A percentile compares a stretch with the other conserved stretches of the same genome.
phyloP scores from a whole-genome alignment of 1,284 basidiomycete genomes.

The Tilletia walkeri region DNA sequence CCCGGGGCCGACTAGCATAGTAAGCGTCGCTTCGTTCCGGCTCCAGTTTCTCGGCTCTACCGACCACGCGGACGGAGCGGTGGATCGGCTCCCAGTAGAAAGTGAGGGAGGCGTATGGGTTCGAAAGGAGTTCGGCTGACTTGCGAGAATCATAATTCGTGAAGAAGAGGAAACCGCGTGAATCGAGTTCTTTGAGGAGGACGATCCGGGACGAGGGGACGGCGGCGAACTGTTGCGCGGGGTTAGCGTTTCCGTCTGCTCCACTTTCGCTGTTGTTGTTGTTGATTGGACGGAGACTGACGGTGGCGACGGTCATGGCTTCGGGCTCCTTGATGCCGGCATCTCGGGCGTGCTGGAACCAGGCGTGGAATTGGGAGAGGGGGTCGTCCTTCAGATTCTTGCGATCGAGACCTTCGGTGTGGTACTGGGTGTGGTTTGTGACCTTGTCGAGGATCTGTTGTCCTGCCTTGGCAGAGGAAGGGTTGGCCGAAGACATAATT shows the following conservation, averaged over 20 bases:
- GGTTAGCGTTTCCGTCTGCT: constrained; percentile 8
- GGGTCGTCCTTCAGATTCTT: constrained; percentile 35
- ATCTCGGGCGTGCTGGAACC: constrained; percentile 44
- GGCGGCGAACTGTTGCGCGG: constrained; percentile 17
- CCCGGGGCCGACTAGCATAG: constrained; percentile 77
- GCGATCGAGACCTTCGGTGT: constrained; percentile 39
- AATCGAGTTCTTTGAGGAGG: constrained; percentile 76
- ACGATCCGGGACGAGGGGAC: constrained; percentile 81
- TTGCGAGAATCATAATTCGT: constrained; percentile 95
- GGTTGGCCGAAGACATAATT: neutral
- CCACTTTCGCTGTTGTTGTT: neutral
- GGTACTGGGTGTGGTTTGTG: constrained; percentile 50
- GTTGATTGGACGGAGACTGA: constrained; percentile 20
- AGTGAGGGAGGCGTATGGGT: constrained; percentile 69
- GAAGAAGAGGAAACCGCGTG: constrained; percentile 79
- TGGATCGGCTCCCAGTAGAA: constrained; percentile 90
- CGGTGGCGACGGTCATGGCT: constrained; percentile 51
- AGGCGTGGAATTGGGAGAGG: constrained; percentile 46
- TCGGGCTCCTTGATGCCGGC: constrained; percentile 49
- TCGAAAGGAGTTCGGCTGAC: constrained; percentile 72
- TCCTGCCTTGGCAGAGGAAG: neutral
- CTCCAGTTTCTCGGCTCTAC: constrained; percentile 74
- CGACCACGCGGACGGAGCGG: constrained; percentile 79
- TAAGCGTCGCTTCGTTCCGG: constrained; percentile 76
- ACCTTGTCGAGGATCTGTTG: constrained; percentile 25